A percentile compares a stretch with the other conserved stretches of the same genome.
Evolutionary conservation across 1,284 basidiomycete species (phyloP).

Genomic region (Papiliotrema terrestris): DNA sequence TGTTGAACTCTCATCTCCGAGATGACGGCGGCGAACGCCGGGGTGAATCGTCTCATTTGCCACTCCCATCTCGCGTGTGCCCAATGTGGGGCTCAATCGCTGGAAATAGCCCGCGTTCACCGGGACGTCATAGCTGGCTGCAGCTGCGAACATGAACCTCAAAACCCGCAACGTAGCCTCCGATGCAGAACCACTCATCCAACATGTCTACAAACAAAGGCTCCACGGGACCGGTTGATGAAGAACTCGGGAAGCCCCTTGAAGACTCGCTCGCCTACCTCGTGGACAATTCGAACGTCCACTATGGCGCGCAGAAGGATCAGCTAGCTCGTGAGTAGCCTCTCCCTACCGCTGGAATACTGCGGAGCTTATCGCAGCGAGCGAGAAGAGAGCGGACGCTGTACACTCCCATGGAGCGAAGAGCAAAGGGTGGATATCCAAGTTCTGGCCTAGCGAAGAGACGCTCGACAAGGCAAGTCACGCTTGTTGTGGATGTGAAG

Average conservation of each 20-base stretch:
- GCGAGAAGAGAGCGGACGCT: conserved; percentile 28
- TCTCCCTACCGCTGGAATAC: background rate
- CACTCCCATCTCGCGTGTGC: background rate
- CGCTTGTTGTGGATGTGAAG: background rate
- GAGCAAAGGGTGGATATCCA: conserved; percentile 31
- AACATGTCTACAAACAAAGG: conserved; percentile 17
- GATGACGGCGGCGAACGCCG: background rate
- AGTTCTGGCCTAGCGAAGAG: conserved; percentile 39
- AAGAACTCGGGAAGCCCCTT: conserved; percentile 29
- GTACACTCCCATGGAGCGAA: conserved; percentile 27
- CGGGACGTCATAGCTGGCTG: background rate
- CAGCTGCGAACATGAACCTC: background rate
- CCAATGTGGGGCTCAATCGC: no score
- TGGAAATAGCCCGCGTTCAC: no score
- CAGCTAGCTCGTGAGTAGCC: conserved; percentile 29
- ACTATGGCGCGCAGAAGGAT: conserved; percentile 14
- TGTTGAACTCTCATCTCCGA: background rate
- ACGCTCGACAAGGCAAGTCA: conserved; percentile 37
- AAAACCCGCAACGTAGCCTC: background rate
- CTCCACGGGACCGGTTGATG: conserved; percentile 17
- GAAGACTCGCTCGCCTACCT: conserved; percentile 33
- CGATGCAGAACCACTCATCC: background rate
- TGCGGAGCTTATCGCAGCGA: conserved; percentile 11
- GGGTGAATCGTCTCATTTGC: background rate
- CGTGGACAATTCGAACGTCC: conserved; percentile 18